These are phyloP conservation scores for Endoconidiophora polonica DNA, from an alignment of 2,329 filamentous ascomycete genomes.

Conservation along the genomic window DNA sequence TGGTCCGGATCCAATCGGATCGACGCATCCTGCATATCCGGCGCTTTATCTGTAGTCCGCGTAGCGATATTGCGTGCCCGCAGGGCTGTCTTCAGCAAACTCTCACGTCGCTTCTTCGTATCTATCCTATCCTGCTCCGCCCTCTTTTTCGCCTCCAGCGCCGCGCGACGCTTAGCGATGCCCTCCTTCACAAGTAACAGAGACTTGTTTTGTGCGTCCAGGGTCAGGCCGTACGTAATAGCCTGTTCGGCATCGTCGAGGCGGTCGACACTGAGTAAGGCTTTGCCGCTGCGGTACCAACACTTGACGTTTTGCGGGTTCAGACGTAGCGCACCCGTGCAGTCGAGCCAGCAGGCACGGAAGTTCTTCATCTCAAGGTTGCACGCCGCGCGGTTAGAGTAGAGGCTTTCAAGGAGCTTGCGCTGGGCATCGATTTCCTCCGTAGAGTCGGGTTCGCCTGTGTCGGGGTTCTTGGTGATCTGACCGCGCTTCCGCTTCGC, in stretches of 20 bases:
- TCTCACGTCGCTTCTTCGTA: slow-evolving; percentile 36
- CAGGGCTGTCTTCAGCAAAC: slow-evolving; percentile 49
- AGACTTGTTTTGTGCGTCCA: slow-evolving; percentile 55
- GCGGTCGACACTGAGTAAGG: slow-evolving; percentile 64
- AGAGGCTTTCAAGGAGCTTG: slow-evolving; percentile 54
- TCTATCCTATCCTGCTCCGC: slow-evolving; percentile 39
- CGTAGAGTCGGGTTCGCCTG: slow-evolving; percentile 23
- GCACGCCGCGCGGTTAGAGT: slow-evolving; percentile 78
- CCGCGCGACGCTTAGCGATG: slow-evolving; percentile 41
- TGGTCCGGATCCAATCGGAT: slow-evolving; percentile 56
- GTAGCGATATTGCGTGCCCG: slow-evolving; percentile 52
- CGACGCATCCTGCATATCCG: slow-evolving; percentile 73
- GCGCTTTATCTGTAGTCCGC: slow-evolving; percentile 50
- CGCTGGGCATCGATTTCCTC: slow-evolving; percentile 45
- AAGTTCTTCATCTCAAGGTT: slow-evolving; percentile 82
- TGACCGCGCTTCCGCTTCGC: slow-evolving; percentile 30
- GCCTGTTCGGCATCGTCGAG: slow-evolving; percentile 67
- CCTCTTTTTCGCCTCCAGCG: slow-evolving; percentile 36
- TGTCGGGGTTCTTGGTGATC: slow-evolving; percentile 18
- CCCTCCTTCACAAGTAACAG: slow-evolving; percentile 46
- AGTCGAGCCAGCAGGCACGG: slow-evolving; percentile 71
- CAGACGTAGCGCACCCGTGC: slow-evolving; percentile 58
- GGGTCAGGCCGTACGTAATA: slow-evolving; percentile 51
- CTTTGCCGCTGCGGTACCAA: slow-evolving; percentile 67
- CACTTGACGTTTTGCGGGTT: slow-evolving; percentile 78